Evolutionary conservation across 2,329 filamentous ascomycete genomes (phyloP).

Genomic region (Xylaria sp.): DNA sequence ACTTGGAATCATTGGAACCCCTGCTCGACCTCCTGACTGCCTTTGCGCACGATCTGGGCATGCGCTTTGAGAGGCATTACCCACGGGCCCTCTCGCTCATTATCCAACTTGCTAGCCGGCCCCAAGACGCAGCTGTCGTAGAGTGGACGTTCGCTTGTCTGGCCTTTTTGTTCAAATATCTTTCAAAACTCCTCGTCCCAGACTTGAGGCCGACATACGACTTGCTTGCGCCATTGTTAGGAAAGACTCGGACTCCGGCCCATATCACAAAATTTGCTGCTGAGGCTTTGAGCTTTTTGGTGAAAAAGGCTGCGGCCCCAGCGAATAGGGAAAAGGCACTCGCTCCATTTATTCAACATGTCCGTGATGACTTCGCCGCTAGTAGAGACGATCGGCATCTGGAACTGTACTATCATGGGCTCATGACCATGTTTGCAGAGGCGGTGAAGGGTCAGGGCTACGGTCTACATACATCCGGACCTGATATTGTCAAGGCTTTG

Average conservation of each 20-base stretch:
- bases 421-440: constrained; percentile 93
- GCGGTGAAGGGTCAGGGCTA: constrained; percentile 73
- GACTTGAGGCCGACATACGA: constrained; percentile 87
- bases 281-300: constrained; percentile 91
- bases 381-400: constrained; percentile 66
- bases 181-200: constrained; percentile 85
- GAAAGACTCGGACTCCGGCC: constrained; percentile 81
- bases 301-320: constrained; percentile 85
- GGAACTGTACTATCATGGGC: constrained; percentile 80
- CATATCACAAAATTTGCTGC: constrained; percentile 94
- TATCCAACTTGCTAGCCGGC: constrained; percentile 78
- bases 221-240: constrained; percentile 84
- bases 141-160: constrained; percentile 97
- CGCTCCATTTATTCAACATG: constrained; percentile 74
- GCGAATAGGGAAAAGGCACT: constrained; percentile 81
- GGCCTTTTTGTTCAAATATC: constrained; percentile 96
- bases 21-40: constrained; percentile 88
- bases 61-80: constrained; percentile 89
- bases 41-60: constrained; percentile 92
- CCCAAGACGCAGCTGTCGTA: constrained; percentile 85
- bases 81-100: constrained; percentile 78
- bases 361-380: constrained; percentile 72
- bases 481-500: constrained; percentile 63
- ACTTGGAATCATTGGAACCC: constrained; percentile 84
- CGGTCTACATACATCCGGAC: constrained; percentile 68